Conservation (phyloP, 2,329 filamentous ascomycete species). For the Verticillium longisporum region DNA sequence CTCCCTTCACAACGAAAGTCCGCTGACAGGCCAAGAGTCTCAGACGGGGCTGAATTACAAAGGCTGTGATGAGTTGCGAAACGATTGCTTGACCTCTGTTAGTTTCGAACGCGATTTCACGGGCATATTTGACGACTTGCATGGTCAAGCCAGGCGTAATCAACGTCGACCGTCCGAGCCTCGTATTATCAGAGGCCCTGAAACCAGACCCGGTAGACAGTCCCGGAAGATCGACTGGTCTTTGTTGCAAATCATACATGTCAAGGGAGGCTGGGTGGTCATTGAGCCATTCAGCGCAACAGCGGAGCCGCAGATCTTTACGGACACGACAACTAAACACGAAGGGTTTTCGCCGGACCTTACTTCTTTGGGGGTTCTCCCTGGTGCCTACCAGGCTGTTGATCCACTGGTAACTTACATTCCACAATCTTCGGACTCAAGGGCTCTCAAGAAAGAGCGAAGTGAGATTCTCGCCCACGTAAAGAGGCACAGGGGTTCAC, state of each 20-base stretch:
- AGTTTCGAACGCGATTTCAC: neutral
- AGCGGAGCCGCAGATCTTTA: neutral
- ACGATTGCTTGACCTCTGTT: neutral
- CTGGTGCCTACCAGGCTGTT: neutral
- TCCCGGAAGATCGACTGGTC: neutral
- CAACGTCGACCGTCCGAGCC: neutral
- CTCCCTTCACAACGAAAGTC: neutral
- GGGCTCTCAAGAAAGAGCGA: neutral
- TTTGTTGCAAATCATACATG: neutral
- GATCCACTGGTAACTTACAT: neutral
- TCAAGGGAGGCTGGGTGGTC: neutral
- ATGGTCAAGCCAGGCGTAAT: neutral
- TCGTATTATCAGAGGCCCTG: too few species aligned
- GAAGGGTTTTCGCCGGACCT: neutral
- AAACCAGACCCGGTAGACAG: neutral
- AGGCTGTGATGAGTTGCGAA: too few species aligned
- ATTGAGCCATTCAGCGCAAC: neutral
- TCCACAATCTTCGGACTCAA: neutral
- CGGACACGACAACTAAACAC: neutral
- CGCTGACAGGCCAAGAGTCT: too few species aligned
- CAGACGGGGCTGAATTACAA: neutral
- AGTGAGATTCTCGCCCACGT: neutral
- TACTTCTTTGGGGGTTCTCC: neutral
- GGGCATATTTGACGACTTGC: neutral
- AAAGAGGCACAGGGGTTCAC: neutral